phyloP scores from a whole-genome alignment of 176 grass and related monocot genomes.

The Carex pumila region DNA sequence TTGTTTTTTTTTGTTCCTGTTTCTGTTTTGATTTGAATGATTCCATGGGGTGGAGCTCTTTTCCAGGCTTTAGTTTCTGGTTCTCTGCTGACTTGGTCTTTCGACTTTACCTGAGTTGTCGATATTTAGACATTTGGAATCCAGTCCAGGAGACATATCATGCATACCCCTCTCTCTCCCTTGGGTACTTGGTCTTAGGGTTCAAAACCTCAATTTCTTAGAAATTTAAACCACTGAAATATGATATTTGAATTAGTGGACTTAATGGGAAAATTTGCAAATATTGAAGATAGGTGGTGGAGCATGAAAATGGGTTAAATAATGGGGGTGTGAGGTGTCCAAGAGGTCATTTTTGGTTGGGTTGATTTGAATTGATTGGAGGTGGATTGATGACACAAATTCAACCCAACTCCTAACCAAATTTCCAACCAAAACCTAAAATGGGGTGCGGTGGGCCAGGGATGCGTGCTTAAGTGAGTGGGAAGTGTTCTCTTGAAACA shows the following conservation, averaged over 20 bases:
- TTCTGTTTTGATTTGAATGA: conserved; percentile 21
- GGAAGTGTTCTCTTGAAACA: conserved; percentile 12
- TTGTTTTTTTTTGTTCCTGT: background rate
- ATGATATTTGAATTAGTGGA: background rate
- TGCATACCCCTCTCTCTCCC: background rate
- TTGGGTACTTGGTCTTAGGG: background rate
- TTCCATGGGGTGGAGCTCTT: conserved; percentile 7
- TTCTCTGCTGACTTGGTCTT: background rate
- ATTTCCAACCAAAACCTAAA: conserved; percentile 22
- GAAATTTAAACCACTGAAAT: background rate
- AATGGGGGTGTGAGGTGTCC: background rate
- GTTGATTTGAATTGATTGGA: conserved; percentile 6
- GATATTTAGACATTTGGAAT: background rate
- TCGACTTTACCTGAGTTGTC: background rate
- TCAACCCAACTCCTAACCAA: conserved; percentile 22
- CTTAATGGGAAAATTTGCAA: background rate
- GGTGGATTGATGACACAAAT: conserved; percentile 27
- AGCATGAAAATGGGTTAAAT: background rate
- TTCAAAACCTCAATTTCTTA: background rate
- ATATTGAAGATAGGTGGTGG: background rate
- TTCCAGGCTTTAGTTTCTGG: conserved; percentile 9
- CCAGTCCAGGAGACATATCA: background rate
- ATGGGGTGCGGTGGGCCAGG: background rate
- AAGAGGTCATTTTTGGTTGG: background rate
- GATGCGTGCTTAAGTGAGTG: background rate